A percentile compares a stretch with the other conserved stretches of the same genome.
Conservation (phyloP, 176 grass and related monocot species). For the Cocos nucifera region DNA sequence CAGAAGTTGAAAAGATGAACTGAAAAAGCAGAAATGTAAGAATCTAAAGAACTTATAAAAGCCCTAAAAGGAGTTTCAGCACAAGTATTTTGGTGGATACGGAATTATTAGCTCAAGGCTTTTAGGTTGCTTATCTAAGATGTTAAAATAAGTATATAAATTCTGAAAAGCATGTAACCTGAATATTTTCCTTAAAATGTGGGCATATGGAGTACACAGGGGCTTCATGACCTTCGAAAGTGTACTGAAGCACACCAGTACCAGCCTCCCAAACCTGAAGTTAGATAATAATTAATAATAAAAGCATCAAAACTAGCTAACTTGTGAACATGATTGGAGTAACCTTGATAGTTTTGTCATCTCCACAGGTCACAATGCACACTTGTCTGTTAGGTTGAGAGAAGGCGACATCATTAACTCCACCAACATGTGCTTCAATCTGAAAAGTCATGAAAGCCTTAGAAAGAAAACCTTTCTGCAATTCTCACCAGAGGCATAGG, state of each 20-base stretch:
- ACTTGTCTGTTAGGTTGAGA: slow-evolving; percentile 15
- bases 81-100: too few relatives aligned
- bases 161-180: slow-evolving; percentile 10
- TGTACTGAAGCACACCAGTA: slow-evolving; percentile 9
- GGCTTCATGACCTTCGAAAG: slow-evolving; percentile 17
- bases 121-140: too few relatives aligned
- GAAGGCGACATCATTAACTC: slow-evolving; percentile 32
- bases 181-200: slow-evolving; percentile 21
- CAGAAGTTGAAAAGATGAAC: slow-evolving; percentile 30
- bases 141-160: too few relatives aligned
- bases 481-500: too few relatives aligned
- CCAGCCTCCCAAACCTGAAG: slow-evolving; percentile 24
- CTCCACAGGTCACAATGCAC: slow-evolving; percentile 21
- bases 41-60: background rate
- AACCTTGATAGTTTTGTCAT: slow-evolving; percentile 32
- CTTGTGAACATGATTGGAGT: background rate
- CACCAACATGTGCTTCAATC: slow-evolving; percentile 32
- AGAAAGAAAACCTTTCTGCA: too few relatives aligned
- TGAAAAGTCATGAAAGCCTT: background rate
- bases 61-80: too few relatives aligned
- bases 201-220: slow-evolving; percentile 24
- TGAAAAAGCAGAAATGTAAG: slow-evolving; percentile 4
- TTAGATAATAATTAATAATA: background rate
- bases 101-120: too few relatives aligned
- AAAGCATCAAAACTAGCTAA: slow-evolving; percentile 7